A percentile compares a stretch with the other conserved stretches of the same genome.
phyloP scores from a whole-genome alignment of 495 filamentous ascomycete genomes.

The Aspergillus homomorphus region DNA sequence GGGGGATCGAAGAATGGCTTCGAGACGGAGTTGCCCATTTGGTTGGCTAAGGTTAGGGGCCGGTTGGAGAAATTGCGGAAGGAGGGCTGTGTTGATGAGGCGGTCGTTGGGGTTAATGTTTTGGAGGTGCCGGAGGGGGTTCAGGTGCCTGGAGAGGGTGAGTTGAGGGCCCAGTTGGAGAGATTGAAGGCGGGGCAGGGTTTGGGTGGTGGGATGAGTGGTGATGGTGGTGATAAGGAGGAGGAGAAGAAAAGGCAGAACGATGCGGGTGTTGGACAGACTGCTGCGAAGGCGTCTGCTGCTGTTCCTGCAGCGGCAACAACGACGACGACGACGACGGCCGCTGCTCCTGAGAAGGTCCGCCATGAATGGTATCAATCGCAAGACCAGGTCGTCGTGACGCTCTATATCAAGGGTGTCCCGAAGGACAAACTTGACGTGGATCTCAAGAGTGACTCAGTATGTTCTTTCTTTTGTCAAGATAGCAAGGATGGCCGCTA shows the following conservation, averaged over 20 bases:
- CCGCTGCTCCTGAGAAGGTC: conserved; percentile 48
- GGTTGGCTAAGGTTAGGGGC: conserved; percentile 20
- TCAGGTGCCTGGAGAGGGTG: conserved; percentile 42
- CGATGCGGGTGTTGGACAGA: conserved; percentile 17
- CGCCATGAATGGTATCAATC: conserved; percentile 83
- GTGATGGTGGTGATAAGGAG: background rate
- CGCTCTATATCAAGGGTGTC: conserved; percentile 69
- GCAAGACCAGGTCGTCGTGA: conserved; percentile 59
- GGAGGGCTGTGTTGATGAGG: conserved; percentile 47
- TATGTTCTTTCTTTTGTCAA: conserved; percentile 20
- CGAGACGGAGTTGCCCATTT: conserved; percentile 30
- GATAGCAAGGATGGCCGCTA: too few species aligned
- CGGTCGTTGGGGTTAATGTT: conserved; percentile 53
- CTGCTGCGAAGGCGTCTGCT: background rate
- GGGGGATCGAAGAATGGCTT: conserved; percentile 57
- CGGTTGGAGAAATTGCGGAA: conserved; percentile 43
- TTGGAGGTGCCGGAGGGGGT: conserved; percentile 59
- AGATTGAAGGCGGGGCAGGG: conserved; percentile 27
- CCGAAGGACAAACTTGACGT: conserved; percentile 58
- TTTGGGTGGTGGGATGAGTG: background rate
- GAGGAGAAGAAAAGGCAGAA: background rate
- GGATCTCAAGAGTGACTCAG: conserved; percentile 56
- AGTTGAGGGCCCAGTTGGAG: conserved; percentile 35
- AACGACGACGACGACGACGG: conserved; percentile 7
- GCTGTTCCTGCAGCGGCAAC: conserved; percentile 5